Evolutionary conservation across 257 asterid species (phyloP).

Genomic region (Henckelia pumila): DNA sequence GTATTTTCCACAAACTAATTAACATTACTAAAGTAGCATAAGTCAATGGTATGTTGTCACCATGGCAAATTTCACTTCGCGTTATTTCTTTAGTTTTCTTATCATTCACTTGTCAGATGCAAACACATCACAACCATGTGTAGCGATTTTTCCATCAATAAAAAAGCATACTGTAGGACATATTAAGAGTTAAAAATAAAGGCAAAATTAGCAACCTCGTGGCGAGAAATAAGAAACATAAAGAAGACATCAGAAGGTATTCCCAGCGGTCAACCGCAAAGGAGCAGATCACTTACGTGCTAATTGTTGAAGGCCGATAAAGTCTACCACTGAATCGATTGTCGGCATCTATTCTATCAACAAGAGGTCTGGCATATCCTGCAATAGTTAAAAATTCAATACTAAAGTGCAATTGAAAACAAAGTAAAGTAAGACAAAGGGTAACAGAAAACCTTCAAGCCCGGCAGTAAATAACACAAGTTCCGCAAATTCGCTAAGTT

Average conservation of each 20-base stretch:
- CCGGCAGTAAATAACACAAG: constrained; percentile 93
- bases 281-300: constrained; percentile 68
- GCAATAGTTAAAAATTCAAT: constrained; percentile 25
- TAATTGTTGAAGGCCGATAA: constrained; percentile 83
- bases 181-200: not conserved
- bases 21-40: not conserved
- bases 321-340: constrained; percentile 68
- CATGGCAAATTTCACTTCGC: not conserved
- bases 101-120: not conserved
- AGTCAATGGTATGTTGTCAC: not conserved
- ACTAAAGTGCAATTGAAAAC: not conserved
- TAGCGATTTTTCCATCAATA: constrained; percentile 5
- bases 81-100: not conserved
- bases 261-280: constrained; percentile 19
- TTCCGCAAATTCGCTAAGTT: constrained; percentile 85
- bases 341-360: constrained; percentile 76
- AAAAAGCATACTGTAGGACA: constrained; percentile 5
- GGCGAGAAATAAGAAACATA: constrained; percentile 9
- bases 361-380: constrained; percentile 97
- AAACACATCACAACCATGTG: not conserved
- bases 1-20: not conserved
- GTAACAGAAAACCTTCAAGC: constrained; percentile 66
- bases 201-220: constrained; percentile 7
- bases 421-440: not conserved
- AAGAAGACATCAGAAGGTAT: constrained; percentile 6